Conservation (phyloP, 352 stramenopile species). For the Phytophthora fragariaefolia region DNA sequence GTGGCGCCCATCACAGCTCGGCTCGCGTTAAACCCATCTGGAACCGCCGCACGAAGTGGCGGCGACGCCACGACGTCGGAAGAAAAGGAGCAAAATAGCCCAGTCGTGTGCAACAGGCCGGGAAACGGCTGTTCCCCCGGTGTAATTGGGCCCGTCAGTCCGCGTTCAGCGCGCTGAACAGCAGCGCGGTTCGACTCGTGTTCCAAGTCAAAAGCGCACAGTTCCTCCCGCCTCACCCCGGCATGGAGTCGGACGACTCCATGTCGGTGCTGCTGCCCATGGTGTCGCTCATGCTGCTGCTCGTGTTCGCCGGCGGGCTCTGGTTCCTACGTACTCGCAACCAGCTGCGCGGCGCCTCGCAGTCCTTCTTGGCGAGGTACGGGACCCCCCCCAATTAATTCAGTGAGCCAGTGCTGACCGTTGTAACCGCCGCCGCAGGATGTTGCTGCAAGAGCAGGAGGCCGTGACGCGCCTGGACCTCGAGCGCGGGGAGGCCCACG, state of each 20-base stretch:
- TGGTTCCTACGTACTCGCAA: conserved; percentile 71
- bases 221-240: background rate
- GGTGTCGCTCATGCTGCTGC: conserved; percentile 69
- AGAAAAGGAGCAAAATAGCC: conserved; percentile 19
- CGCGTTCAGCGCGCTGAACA: conserved; percentile 5
- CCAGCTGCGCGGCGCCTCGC: conserved; percentile 38
- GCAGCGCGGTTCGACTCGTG: background rate
- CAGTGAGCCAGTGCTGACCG: no score
- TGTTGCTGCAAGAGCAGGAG: conserved; percentile 63
- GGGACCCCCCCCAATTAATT: background rate
- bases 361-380: conserved; percentile 57
- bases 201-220: conserved; percentile 5
- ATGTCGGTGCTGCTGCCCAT: conserved; percentile 80
- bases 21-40: conserved; percentile 16
- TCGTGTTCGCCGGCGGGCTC: conserved; percentile 67
- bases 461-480: conserved; percentile 76
- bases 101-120: conserved; percentile 19
- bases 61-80: conserved; percentile 9
- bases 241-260: conserved; percentile 37
- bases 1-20: background rate
- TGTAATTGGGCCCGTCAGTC: conserved; percentile 16
- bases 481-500: conserved; percentile 61
- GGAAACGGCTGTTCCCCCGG: conserved; percentile 13
- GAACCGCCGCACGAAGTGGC: conserved; percentile 13
- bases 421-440: no score